Evolutionary conservation across 306 rosid species (phyloP), one percentile per base, ranked within the genome.

Genomic region (Luffa aegyptiaca): DNA sequence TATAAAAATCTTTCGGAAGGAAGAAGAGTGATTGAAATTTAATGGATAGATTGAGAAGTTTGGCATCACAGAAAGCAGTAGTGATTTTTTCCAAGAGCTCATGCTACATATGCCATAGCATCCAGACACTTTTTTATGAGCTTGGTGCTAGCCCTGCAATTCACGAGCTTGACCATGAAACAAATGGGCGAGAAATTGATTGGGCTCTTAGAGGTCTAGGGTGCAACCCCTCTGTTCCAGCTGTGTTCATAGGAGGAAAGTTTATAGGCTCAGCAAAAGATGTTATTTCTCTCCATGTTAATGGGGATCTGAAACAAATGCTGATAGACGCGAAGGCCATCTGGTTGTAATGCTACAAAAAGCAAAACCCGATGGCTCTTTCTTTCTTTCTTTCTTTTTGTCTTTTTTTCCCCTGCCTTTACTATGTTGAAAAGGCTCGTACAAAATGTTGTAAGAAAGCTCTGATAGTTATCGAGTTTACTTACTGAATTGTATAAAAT

Each of bases 131-230:
- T 5, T 93, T 96, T 84, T 90, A 93, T 72, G 96, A 93, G 72
- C 97, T 93, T 39, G 99, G 99, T 8, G 99, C 98, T 17, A 96
- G 97, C 84, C 98, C 99, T 11, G 98, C 92, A 21, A 87, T 93
- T 70, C 96, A 96, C 58, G 99, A 96, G 86, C 86, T 96, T 46
- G 99, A 96, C 80, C 94, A 83, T 18, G 90, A 85, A 45, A 82
- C 87, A 14, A 82, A 86, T 83, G 99, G 99, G 21, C 90, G 86
- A 82, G 97, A 96, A 84, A 90, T 96, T 91, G 99, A 96, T 64
- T 55, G 86, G 82, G 99, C 99, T 73, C 75, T 96, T 56, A 82
- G 87, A 81, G 84, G 91, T 83, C 70, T 93, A 75, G 97, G 99
- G 2, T 93, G 98, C 80, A 96, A 84, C 76, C 96, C 99, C 84